Conservation (phyloP, 257 asterid species). For the Nicotiana noctiflora region DNA sequence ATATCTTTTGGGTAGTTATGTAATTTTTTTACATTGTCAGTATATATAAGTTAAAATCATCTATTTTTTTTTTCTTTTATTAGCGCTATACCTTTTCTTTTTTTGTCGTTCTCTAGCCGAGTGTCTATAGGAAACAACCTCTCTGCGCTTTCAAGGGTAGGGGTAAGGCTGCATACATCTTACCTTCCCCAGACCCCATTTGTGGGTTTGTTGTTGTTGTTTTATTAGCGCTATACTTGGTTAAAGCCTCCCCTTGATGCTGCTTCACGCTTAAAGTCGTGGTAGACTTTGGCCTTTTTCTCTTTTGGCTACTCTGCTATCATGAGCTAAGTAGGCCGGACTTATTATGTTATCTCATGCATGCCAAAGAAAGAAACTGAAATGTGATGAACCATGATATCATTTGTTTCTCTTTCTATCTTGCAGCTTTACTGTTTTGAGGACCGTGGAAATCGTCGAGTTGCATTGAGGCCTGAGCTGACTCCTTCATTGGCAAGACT, state of each 20-base stretch:
- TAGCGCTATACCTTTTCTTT: background rate
- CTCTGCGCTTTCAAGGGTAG: too few relatives aligned
- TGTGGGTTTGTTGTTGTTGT: too few relatives aligned
- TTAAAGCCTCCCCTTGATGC: background rate
- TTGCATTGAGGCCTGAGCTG: constrained; percentile 96
- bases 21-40: background rate
- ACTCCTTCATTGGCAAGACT: constrained; percentile 97
- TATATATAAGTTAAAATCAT: background rate
- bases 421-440: constrained; percentile 91
- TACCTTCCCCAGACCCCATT: too few relatives aligned
- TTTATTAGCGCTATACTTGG: background rate
- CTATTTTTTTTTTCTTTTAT: background rate
- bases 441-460: constrained; percentile 92
- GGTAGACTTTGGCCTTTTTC: background rate
- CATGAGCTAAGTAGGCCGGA: background rate
- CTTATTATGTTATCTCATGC: background rate
- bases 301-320: background rate
- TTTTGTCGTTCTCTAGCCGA: too few relatives aligned
- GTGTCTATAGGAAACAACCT: too few relatives aligned
- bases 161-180: too few relatives aligned
- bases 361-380: background rate
- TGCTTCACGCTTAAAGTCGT: background rate
- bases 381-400: background rate
- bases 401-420: constrained; percentile 5
- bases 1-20: background rate